Evolutionary conservation across 1,284 basidiomycete genomes (phyloP).

Genomic region (Pascua sp.): DNA sequence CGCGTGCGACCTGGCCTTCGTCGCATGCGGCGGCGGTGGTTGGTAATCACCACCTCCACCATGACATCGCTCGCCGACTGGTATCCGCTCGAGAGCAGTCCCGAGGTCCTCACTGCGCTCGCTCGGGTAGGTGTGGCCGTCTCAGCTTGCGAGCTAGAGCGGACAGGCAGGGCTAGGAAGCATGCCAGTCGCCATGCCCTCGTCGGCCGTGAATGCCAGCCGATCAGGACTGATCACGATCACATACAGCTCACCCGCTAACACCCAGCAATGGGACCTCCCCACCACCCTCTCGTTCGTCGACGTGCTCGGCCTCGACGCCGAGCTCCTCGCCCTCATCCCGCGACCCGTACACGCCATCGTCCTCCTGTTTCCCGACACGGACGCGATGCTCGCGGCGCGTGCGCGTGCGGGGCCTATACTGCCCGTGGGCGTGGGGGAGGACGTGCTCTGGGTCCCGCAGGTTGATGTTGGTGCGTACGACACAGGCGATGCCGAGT

Average conservation of each 20-base stretch:
- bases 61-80: background rate
- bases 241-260: background rate
- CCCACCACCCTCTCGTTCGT: slow-evolving; percentile 48
- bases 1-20: too few species aligned
- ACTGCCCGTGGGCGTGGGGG: background rate
- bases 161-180: too few species aligned
- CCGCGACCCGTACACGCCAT: slow-evolving; percentile 52
- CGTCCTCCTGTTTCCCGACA: slow-evolving; percentile 52
- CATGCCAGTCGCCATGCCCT: too few species aligned
- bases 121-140: slow-evolving; percentile 2
- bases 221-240: too few species aligned
- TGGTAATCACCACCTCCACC: too few species aligned
- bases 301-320: slow-evolving; percentile 54
- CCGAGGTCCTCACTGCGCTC: slow-evolving; percentile 1
- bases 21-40: too few species aligned
- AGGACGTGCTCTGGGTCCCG: slow-evolving; percentile 24
- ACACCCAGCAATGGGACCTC: slow-evolving; percentile 34
- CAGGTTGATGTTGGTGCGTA: slow-evolving; percentile 18
- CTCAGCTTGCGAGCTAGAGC: too few species aligned
- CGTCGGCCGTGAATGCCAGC: too few species aligned
- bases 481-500: background rate
- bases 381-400: slow-evolving; percentile 16
- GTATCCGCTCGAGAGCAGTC: slow-evolving; percentile 1
- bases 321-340: slow-evolving; percentile 52
- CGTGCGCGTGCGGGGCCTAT: slow-evolving; percentile 9